Conservation (phyloP, 306 rosid genomes). For the Inga leiocalycina region DNA sequence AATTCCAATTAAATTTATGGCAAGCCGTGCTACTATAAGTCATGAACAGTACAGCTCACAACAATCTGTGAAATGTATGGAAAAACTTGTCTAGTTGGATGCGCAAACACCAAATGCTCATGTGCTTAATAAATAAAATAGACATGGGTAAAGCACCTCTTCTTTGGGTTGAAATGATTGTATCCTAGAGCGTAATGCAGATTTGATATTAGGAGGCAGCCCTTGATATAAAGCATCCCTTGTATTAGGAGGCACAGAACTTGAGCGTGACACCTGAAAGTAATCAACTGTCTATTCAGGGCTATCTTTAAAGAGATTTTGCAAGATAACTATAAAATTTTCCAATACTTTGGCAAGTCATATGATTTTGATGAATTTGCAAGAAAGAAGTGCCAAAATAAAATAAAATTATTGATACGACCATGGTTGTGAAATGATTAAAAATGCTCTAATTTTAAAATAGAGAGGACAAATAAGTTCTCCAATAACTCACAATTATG, state of each 20-base stretch:
- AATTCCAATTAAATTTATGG: background rate
- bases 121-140: slow-evolving; percentile 8
- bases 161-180: slow-evolving; percentile 86
- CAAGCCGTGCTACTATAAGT: background rate
- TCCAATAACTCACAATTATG: background rate
- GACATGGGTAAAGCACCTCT: slow-evolving; percentile 60
- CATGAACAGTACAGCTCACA: background rate
- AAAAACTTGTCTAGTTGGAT: background rate
- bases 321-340: background rate
- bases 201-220: slow-evolving; percentile 84
- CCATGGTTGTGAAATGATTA: slow-evolving; percentile 3
- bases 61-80: background rate
- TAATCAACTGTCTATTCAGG: slow-evolving; percentile 36
- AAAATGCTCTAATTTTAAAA: slow-evolving; percentile 11
- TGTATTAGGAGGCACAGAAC: slow-evolving; percentile 94
- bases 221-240: slow-evolving; percentile 97
- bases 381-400: background rate
- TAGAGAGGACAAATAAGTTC: background rate
- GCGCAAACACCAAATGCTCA: background rate
- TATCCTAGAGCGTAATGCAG: slow-evolving; percentile 78
- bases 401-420: slow-evolving; percentile 1
- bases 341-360: background rate
- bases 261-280: slow-evolving; percentile 89
- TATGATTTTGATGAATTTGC: background rate
- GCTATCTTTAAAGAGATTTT: slow-evolving; percentile 14